Base-by-base conservation (phyloP, 176 grass and related monocot genomes). In the Phyllostachys edulis region DNA sequence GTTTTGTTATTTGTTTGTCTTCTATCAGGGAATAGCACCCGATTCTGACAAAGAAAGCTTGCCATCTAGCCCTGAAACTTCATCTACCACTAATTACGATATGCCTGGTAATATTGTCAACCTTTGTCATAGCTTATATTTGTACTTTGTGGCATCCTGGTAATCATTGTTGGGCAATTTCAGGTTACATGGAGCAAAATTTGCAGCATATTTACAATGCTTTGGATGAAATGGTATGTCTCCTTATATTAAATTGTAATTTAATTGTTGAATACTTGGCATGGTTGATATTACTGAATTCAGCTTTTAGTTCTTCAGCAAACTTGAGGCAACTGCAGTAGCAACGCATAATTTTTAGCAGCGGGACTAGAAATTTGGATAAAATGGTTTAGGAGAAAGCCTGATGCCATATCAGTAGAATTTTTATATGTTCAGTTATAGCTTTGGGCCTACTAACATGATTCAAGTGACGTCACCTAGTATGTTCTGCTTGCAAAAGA, bases 11-110 rank as follows among this genome's bases (percentile, higher is more conserved):
- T 47, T 81, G 14, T 45, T 70, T 86, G 54, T 1, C 20, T 80
- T 71, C 65, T 72, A 50, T 80, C 38, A 90, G 89, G 63, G 69
- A 80, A 63, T 54, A 78, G 63, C 56, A 64, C 63, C 80, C 70
- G 69, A 84, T 69, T 84, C 85, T 17, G 80, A 87, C 26, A 85
- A 90, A 69, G 80, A 84, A 90, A 87, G 62, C 26, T 12, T 80
- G 75, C 34, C 75, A 84, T 80, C 80, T 70, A 87, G 80, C 42
- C 80, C 75, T 74, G 62, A 80, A 9, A 87, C 85, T 69, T 87
- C 80, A 36, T 87, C 84, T 44, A 80, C 49, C 23, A 63, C 62
- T 61, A 84, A 90, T 70, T 70, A 79, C 18, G 80, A 73, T 75
- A 75, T 84, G 45, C 62, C 69, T 67, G 32, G 74, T 90, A 84